A percentile compares a stretch with the other conserved stretches of the same genome.
phyloP scores from a whole-genome alignment of 2,329 filamentous ascomycete species.

The Curvularia hawaiiensis region DNA sequence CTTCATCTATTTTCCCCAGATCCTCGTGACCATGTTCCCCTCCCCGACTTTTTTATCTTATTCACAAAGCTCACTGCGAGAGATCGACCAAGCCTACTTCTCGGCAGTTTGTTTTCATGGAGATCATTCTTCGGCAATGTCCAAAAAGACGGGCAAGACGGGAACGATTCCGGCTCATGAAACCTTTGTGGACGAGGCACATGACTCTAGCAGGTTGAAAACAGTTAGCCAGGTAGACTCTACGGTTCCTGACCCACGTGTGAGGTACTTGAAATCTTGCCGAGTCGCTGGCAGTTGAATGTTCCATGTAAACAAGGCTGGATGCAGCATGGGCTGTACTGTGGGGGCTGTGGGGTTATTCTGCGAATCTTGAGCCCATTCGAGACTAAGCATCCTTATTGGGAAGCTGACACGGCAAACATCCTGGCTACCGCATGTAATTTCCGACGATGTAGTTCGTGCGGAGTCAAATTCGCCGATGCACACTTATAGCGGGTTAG shows the following conservation, averaged over 20 bases:
- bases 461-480: conserved; percentile 10
- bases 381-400: background rate
- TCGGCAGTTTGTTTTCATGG: background rate
- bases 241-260: conserved; percentile 1
- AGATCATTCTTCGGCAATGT: background rate
- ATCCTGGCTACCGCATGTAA: conserved; percentile 3
- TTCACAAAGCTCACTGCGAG: background rate
- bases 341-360: background rate
- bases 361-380: background rate
- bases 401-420: conserved; percentile 8
- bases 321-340: background rate
- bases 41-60: background rate
- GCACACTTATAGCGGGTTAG: conserved; percentile 4
- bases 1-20: background rate
- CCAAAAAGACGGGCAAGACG: background rate
- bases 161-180: background rate
- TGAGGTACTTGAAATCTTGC: background rate
- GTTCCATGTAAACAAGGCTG: conserved; percentile 1
- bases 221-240: background rate
- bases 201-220: background rate
- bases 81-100: background rate
- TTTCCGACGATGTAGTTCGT: conserved; percentile 13
- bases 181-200: background rate
- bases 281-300: background rate
- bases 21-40: background rate